Evolutionary conservation across 2,329 filamentous ascomycete genomes (phyloP), one percentile per base, ranked within the genome.

Genomic region (Trichoderma polysporum): DNA sequence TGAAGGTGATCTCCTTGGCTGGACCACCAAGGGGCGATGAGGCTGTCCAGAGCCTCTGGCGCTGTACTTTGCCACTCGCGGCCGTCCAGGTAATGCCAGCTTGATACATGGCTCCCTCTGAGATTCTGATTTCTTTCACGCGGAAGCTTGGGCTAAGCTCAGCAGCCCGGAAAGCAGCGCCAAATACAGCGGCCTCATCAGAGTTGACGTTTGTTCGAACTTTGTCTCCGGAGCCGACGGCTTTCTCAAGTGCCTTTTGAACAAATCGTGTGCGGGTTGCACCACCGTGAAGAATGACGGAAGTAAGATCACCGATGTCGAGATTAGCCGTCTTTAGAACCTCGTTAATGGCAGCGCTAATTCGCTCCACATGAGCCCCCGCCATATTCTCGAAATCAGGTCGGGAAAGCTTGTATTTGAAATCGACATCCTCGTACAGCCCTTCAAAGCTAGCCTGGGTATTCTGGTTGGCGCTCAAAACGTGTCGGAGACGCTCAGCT

Each of bases 131-230:
- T 76, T 98, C 95, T 85, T 98, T 99, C 76, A 99, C 95, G 69
- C 93, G 90, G 88, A 99, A 99, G 77, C 91, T 94, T 47, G 94
- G 93, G 80, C 93, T 97, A 67, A 99, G 85, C 72, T 92, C 89
- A 61, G 95, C 95, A 59, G 92, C 95, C 76, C 94, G 92, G 85
- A 99, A 98, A 31, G 91, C 94, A 65, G 95, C 94, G 73, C 95
- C 95, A 78, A 98, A 97, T 10, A 97, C 95, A 59, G 95, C 95
- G 27, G 95, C 91, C 80, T 99, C 95, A 74, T 99, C 95, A 12
- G 94, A 91, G 81, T 99, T 99, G 76, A 99, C 95, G 73, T 96
- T 99, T 75, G 90, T 91, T 70, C 93, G 90, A 68, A 99, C 84
- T 83, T 97, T 97, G 60, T 91, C 88, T 8, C 88, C 79, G 19